Evolutionary conservation across 208 protist genomes (phyloP), one percentile per base, ranked within the genome.

Genomic region (Crithidia mellificae): DNA sequence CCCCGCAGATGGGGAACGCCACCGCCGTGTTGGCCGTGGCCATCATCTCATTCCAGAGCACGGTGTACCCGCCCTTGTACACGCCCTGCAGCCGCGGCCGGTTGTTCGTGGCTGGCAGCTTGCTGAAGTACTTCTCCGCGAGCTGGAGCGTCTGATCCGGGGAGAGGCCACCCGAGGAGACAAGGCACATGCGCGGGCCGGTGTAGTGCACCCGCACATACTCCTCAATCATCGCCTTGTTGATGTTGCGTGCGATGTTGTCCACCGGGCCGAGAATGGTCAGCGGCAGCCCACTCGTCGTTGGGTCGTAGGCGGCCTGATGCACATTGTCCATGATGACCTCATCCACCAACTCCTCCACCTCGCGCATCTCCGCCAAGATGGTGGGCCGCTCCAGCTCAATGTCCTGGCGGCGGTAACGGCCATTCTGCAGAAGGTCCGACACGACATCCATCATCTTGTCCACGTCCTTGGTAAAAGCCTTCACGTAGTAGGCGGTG

Each of bases 251-350:
- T 38, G 91, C 77, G 72, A 99, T 99, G 83, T 99, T 99, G 58
- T 98, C 91, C 15, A 91, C 83, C 11, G 98, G 95, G 20, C 98
- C 98, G n/a, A 99, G 88, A 64, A 99, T 99, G 5, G 98, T 99
- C 38, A 96, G 78, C 17, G 93, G 97, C 20, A 99, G 85, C 6
- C 96, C 80, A 56, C 87, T 88, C 34, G 79, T 84, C 6, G 63
- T 74, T n/a, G 88, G 86, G 70, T 98, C 92, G 86, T 95, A 99
- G 22, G 97, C 97, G 25, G 87, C 86, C 59, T 92, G 85, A 66
- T 99, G 98, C 15, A 99, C 75, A 63, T 98, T 92, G 77, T 99
- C 98, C 84, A 99, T 98, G 27, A 99, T 71, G 25, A 99, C 94
- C 79, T 99, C 97, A 30, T 98, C 93, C 15, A 97, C 79, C 5